A percentile compares a stretch with the other conserved stretches of the same genome.
phyloP scores from a whole-genome alignment of 1,284 basidiomycete genomes.

The Peniophora sp. region DNA sequence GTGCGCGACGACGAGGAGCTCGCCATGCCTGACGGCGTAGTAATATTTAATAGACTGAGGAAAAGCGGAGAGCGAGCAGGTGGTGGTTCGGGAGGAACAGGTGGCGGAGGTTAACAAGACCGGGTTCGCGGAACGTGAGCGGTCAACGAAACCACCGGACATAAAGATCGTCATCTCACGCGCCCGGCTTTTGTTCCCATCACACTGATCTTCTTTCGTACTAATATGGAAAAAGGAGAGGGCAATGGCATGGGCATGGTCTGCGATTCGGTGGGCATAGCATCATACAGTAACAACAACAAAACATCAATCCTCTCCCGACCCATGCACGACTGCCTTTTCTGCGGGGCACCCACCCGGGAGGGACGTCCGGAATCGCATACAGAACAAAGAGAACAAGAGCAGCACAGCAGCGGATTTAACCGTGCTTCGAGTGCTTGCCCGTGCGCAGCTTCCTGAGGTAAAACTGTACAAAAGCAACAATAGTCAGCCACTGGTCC shows the following conservation, averaged over 20 bases:
- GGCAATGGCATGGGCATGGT: neutral
- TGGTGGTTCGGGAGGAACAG: neutral
- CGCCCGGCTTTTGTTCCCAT: too few relatives aligned
- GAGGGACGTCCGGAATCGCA: conserved; percentile 9
- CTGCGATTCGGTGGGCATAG: neutral
- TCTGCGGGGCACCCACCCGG: neutral
- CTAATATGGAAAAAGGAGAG: neutral
- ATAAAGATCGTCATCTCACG: neutral
- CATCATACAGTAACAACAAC: conserved; percentile 1
- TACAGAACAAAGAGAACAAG: conserved; percentile 7
- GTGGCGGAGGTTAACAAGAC: neutral
- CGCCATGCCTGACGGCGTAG: too few relatives aligned
- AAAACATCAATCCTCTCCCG: neutral
- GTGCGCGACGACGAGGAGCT: too few relatives aligned
- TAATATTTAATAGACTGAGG: neutral
- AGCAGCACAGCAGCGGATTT: conserved; percentile 11
- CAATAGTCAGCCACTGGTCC: conserved; percentile 9
- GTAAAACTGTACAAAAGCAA: conserved; percentile 63
- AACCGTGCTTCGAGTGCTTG: conserved; percentile 81
- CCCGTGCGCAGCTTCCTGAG: conserved; percentile 85
- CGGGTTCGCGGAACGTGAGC: neutral
- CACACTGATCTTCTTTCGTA: too few relatives aligned
- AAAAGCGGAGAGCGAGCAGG: neutral
- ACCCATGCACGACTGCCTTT: neutral
- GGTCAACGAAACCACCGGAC: neutral